A percentile compares a stretch with the other conserved stretches of the same genome.
These are phyloP conservation scores for Candida berthetii DNA, from an alignment of 805 yeast species.

Conservation along the genomic window DNA sequence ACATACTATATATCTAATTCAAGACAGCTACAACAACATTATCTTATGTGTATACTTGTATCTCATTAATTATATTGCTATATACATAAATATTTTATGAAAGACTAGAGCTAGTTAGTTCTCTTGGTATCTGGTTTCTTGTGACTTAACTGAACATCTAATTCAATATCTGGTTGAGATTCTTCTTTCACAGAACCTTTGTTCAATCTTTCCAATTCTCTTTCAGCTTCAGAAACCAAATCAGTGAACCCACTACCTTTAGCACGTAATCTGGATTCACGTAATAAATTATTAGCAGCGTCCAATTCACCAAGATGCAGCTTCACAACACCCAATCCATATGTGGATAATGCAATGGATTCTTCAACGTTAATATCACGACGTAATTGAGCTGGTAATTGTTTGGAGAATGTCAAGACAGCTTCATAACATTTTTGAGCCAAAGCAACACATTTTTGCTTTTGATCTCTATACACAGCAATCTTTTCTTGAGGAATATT, in stretches of 20 bases:
- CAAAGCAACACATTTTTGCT: constrained; percentile 24
- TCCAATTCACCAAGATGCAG: constrained; percentile 52
- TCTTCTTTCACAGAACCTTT: constrained; percentile 12
- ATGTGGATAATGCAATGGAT: constrained; percentile 73
- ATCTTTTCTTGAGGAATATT: constrained; percentile 16
- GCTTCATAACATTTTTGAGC: constrained; percentile 35
- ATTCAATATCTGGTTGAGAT: constrained; percentile 11
- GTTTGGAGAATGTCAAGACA: constrained; percentile 35
- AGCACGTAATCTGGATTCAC: constrained; percentile 69
- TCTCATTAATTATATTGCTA: too few relatives aligned
- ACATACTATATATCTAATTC: too few relatives aligned
- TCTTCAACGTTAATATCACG: constrained; percentile 44
- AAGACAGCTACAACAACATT: too few relatives aligned
- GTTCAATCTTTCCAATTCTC: constrained; percentile 52
- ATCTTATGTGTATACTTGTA: too few relatives aligned
- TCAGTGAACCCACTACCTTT: constrained; percentile 59
- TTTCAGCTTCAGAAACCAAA: constrained; percentile 56
- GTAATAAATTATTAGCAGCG: constrained; percentile 52
- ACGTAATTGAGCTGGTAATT: constrained; percentile 27
- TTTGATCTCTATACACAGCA: constrained; percentile 13
- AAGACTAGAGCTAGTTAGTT: background rate
- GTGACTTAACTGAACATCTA: constrained; percentile 12
- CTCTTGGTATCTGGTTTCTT: too few relatives aligned
- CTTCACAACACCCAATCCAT: constrained; percentile 77
- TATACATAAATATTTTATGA: too few relatives aligned